Conservation (phyloP, 2,329 filamentous ascomycete species). For the Paecilomyces variotii region DNA sequence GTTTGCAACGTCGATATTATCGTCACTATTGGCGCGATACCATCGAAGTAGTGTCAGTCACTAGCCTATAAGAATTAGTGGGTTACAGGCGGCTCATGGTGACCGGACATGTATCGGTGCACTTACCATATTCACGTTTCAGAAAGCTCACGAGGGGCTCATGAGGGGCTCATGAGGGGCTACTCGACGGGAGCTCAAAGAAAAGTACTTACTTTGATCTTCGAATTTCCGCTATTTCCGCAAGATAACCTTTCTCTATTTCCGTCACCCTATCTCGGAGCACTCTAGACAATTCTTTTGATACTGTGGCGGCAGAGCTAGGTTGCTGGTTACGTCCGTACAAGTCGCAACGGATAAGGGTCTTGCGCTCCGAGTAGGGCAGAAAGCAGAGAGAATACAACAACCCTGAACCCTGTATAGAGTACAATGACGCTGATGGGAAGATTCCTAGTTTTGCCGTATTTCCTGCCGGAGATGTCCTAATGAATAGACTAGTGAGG, state of each 20-base stretch:
- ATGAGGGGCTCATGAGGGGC: neutral
- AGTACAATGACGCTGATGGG: slow-evolving; percentile 16
- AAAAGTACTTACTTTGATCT: neutral
- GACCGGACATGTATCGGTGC: neutral
- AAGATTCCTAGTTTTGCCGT: slow-evolving; percentile 9
- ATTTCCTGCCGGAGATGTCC: neutral
- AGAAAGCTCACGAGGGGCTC: neutral
- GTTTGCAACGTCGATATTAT: neutral
- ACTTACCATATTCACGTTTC: neutral
- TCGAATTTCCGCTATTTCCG: neutral
- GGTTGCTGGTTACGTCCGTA: slow-evolving; percentile 7
- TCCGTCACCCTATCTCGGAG: slow-evolving; percentile 1
- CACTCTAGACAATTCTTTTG: slow-evolving; percentile 1
- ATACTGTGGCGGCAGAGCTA: neutral
- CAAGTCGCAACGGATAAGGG: slow-evolving; percentile 23
- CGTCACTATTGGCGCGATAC: neutral
- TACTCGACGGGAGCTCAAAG: neutral
- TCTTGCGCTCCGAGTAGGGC: slow-evolving; percentile 17
- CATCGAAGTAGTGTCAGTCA: neutral
- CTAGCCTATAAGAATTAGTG: neutral
- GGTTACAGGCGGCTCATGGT: neutral
- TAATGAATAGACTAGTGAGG: neutral
- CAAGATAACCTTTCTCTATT: neutral
- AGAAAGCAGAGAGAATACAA: slow-evolving; percentile 20
- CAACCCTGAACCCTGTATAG: slow-evolving; percentile 9